Conservation (phyloP, 192 early-diverging fungal species). For the Funneliformis geosporum region DNA sequence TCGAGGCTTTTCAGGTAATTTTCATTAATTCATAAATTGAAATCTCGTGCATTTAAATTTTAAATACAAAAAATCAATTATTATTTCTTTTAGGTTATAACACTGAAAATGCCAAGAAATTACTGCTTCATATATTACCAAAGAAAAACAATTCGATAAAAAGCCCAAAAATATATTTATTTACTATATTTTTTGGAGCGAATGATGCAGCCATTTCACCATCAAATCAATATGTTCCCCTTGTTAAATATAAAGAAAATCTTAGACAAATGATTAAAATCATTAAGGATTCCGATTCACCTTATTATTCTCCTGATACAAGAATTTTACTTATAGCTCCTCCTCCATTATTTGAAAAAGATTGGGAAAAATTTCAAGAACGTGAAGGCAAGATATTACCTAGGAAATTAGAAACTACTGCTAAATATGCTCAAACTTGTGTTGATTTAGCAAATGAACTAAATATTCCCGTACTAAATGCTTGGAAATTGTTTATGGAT, state of each 20-base stretch:
- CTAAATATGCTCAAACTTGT: slow-evolving; percentile 53
- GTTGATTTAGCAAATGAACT: slow-evolving; percentile 46
- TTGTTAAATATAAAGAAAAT: slow-evolving; percentile 62
- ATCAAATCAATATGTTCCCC: slow-evolving; percentile 59
- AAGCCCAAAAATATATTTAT: slow-evolving; percentile 49
- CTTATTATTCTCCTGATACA: slow-evolving; percentile 58
- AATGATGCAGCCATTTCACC: slow-evolving; percentile 69
- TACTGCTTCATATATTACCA: slow-evolving; percentile 59
- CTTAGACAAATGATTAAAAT: slow-evolving; percentile 59
- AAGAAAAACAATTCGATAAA: slow-evolving; percentile 28
- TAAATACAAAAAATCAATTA: neutral
- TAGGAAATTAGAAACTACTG: slow-evolving; percentile 45
- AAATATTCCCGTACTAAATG: slow-evolving; percentile 43
- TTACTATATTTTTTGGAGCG: slow-evolving; percentile 81
- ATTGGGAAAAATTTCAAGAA: slow-evolving; percentile 41
- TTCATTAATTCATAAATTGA: neutral
- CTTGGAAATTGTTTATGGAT: slow-evolving; percentile 26
- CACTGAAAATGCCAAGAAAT: slow-evolving; percentile 55
- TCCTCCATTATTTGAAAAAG: slow-evolving; percentile 62
- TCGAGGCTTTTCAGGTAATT: slow-evolving; percentile 74
- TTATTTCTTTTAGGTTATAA: slow-evolving; percentile 60
- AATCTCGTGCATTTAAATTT: neutral
- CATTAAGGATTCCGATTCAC: slow-evolving; percentile 53
- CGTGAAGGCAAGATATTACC: slow-evolving; percentile 37
- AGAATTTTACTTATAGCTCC: slow-evolving; percentile 72